phyloP scores from a whole-genome alignment of 1,284 basidiomycete species.

The Cryptococcus wingfieldii region DNA sequence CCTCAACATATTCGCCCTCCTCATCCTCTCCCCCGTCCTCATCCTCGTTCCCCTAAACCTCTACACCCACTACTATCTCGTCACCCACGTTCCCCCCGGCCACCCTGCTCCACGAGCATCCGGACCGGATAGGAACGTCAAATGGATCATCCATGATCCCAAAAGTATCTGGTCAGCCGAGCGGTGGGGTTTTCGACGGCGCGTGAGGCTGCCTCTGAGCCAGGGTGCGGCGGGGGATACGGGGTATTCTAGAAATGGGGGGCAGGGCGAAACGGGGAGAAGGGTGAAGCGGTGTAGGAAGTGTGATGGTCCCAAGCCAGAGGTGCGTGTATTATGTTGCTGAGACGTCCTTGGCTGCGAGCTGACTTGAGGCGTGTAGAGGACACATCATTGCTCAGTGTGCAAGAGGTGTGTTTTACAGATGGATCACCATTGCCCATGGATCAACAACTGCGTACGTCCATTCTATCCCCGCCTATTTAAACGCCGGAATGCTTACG shows the following conservation, averaged over 20 bases:
- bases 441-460: conserved; percentile 87
- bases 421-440: conserved; percentile 89
- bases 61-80: conserved; percentile 76
- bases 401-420: conserved; percentile 89
- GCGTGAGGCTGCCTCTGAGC: conserved; percentile 12
- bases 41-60: conserved; percentile 72
- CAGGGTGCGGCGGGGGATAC: conserved; percentile 3
- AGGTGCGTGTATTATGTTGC: conserved; percentile 56
- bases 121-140: conserved; percentile 17
- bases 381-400: conserved; percentile 91
- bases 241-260: background rate
- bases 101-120: conserved; percentile 51
- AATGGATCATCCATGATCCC: conserved; percentile 25
- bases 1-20: conserved; percentile 55
- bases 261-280: conserved; percentile 9
- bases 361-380: conserved; percentile 52
- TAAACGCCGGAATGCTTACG: background rate
- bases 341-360: background rate
- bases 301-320: conserved; percentile 70
- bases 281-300: conserved; percentile 61
- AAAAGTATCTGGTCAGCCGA: conserved; percentile 26
- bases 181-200: conserved; percentile 25
- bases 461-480: background rate
- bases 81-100: conserved; percentile 70
- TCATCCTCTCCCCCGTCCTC: conserved; percentile 60